These are phyloP conservation scores for Microbotryum saponariae DNA, from an alignment of 1,284 basidiomycete genomes.

Conservation along the genomic window DNA sequence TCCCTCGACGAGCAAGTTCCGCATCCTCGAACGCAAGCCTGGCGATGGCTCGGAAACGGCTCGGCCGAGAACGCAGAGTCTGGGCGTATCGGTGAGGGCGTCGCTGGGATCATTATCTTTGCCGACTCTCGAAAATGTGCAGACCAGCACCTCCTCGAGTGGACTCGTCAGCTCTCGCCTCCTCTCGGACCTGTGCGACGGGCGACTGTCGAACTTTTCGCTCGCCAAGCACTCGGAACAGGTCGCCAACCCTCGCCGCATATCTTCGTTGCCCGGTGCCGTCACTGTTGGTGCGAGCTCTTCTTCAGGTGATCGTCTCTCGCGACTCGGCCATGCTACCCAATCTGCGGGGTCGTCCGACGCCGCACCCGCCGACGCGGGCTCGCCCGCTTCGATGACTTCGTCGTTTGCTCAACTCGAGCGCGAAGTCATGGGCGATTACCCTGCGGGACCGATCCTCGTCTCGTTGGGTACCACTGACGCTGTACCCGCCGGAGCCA, in stretches of 20 bases:
- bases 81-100: background rate
- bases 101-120: constrained; percentile 3
- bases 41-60: background rate
- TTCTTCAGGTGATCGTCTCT: background rate
- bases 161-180: constrained; percentile 3
- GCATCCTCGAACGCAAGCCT: constrained; percentile 19
- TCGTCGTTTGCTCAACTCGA: background rate
- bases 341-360: background rate
- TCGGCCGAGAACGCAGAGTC: constrained; percentile 3
- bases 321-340: background rate
- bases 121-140: constrained; percentile 3
- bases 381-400: background rate
- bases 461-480: constrained; percentile 3
- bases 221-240: too few relatives aligned
- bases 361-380: background rate
- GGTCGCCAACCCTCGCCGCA: too few relatives aligned
- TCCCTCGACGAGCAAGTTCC: constrained; percentile 3
- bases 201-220: background rate
- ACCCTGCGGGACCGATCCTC: background rate
- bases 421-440: background rate
- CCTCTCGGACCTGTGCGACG: background rate
- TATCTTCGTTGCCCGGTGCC: too few relatives aligned
- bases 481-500: background rate
- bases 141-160: background rate
- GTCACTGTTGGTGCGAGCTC: too few relatives aligned